Evolutionary conservation across 208 protist species (phyloP).

Genomic region (Vickermania spadyakhi): DNA sequence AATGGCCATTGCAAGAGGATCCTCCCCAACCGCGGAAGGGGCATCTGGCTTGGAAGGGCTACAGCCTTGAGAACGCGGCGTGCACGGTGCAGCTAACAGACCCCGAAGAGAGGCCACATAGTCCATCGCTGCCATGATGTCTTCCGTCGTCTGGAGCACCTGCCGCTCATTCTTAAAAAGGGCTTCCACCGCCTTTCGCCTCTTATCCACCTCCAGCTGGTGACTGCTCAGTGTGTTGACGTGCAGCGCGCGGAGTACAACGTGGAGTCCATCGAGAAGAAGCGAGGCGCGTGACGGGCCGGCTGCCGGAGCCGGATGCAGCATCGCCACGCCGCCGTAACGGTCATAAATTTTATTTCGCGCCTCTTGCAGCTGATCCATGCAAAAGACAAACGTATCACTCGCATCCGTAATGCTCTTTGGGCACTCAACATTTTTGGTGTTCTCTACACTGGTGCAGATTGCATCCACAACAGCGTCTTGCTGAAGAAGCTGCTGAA

Average conservation of each 20-base stretch:
- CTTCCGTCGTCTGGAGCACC: constrained; percentile 55
- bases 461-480: constrained; percentile 58
- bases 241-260: constrained; percentile 12
- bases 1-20: constrained; percentile 7
- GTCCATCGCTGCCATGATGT: constrained; percentile 45
- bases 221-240: constrained; percentile 25
- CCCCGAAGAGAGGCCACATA: constrained; percentile 15
- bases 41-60: too few relatives aligned
- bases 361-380: constrained; percentile 52
- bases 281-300: constrained; percentile 16
- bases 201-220: constrained; percentile 34
- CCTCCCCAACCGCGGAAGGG: not conserved
- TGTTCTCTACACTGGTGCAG: constrained; percentile 32
- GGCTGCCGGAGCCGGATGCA: constrained; percentile 3
- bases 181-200: constrained; percentile 24
- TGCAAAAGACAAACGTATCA: constrained; percentile 59
- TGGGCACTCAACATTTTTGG: constrained; percentile 18
- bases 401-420: constrained; percentile 38
- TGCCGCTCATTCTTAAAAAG: constrained; percentile 35
- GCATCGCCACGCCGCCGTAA: constrained; percentile 6
- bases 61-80: not conserved
- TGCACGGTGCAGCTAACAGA: not conserved
- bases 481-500: constrained; percentile 47
- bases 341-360: constrained; percentile 16
- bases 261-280: constrained; percentile 29